Evolutionary conservation across 495 filamentous ascomycete genomes (phyloP).

Genomic region (Penicillium nucicola): DNA sequence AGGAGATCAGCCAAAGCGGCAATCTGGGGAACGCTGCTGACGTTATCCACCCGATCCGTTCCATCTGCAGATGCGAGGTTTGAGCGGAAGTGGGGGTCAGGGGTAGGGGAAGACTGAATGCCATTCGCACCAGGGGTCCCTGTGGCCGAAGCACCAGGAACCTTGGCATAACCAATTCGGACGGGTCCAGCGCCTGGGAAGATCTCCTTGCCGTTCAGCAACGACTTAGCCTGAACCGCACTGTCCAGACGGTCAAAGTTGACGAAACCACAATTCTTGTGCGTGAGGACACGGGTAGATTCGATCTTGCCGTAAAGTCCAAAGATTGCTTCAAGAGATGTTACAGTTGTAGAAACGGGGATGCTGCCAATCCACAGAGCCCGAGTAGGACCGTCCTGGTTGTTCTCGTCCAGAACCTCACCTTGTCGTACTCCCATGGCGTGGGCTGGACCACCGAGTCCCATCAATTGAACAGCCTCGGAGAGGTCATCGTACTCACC

Average conservation of each 20-base stretch:
- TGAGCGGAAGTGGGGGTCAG: conserved; percentile 61
- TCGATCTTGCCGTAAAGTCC: conserved; percentile 85
- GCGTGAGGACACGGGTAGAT: conserved; percentile 88
- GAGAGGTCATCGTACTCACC: conserved; percentile 68
- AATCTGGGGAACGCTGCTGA: conserved; percentile 57
- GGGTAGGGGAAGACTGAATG: conserved; percentile 87
- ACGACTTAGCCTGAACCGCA: conserved; percentile 79
- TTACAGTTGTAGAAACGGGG: conserved; percentile 93
- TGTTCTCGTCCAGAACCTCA: conserved; percentile 62
- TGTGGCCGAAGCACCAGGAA: conserved; percentile 73
- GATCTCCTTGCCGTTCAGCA: conserved; percentile 94
- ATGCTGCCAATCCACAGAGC: conserved; percentile 97
- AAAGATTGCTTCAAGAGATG: conserved; percentile 90
- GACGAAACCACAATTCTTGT: conserved; percentile 99
- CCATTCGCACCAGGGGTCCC: conserved; percentile 82
- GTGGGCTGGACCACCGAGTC: conserved; percentile 58
- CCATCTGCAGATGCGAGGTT: conserved; percentile 26
- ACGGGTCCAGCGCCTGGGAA: conserved; percentile 96
- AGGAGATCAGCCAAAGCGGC: conserved; percentile 73
- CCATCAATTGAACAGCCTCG: conserved; percentile 77
- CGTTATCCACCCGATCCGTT: conserved; percentile 35
- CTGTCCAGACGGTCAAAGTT: conserved; percentile 91
- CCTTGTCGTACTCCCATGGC: conserved; percentile 48
- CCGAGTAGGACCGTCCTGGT: conserved; percentile 84
- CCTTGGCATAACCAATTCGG: conserved; percentile 95